A percentile compares a stretch with the other conserved stretches of the same genome.
These are phyloP conservation scores for Poterioochromonas sp. DNA, from an alignment of 352 stramenopile genomes.

Conservation along the genomic window DNA sequence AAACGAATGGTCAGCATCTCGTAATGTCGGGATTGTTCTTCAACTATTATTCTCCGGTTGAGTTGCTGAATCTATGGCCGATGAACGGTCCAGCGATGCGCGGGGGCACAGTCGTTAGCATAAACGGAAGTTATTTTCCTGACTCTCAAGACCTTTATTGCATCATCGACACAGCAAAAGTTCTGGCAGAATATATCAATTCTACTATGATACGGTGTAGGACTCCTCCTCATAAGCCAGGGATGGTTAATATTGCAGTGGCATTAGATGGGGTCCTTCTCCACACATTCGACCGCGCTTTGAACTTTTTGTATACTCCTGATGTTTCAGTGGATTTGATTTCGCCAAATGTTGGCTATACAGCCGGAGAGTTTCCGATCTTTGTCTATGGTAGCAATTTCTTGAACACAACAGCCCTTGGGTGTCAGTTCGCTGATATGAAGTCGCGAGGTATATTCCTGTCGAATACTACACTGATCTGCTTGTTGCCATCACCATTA, in stretches of 20 bases:
- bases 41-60: constrained; percentile 42
- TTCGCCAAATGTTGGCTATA: constrained; percentile 59
- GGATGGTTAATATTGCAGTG: constrained; percentile 59
- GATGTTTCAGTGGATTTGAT: constrained; percentile 68
- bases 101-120: constrained; percentile 48
- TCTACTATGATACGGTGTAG: constrained; percentile 36
- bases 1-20: constrained; percentile 45
- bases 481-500: constrained; percentile 55
- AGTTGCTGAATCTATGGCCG: constrained; percentile 47
- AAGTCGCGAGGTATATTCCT: constrained; percentile 64
- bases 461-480: constrained; percentile 59
- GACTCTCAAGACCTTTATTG: constrained; percentile 44
- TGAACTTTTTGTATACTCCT: constrained; percentile 64
- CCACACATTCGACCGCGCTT: constrained; percentile 35
- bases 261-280: constrained; percentile 65
- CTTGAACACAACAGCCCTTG: constrained; percentile 68
- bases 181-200: constrained; percentile 38
- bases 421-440: constrained; percentile 70
- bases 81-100: constrained; percentile 39
- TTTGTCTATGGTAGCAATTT: constrained; percentile 87
- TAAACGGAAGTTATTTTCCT: constrained; percentile 47
- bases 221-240: constrained; percentile 55
- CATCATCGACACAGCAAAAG: constrained; percentile 36
- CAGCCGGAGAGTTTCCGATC: constrained; percentile 64
- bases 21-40: constrained; percentile 49